Base-by-base conservation (phyloP, 495 filamentous ascomycete species). In the Penicillium egyptiacum region DNA sequence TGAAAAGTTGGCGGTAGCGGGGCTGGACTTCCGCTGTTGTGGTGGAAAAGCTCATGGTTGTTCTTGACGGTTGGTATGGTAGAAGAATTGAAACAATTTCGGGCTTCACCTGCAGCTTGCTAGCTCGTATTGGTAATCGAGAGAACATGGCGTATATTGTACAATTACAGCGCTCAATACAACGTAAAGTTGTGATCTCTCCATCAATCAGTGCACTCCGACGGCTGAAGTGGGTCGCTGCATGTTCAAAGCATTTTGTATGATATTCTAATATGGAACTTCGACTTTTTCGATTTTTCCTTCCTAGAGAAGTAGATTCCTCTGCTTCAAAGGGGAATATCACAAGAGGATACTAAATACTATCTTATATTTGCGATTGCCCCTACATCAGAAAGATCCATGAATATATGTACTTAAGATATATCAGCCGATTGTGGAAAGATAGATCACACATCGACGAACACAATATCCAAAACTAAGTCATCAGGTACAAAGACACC, bases 1-100 rank as follows among this genome's bases (percentile, higher is more conserved):
- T 59, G 72, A 86, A 83, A 33, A 86, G 70, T 40, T 65, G 23
- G 31, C 53, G 37, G 62, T 65, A 73, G 63, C 59, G 62, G 63
- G 72, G 70, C 16, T 70, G 52, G 16, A 72, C 49, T 52, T 59
- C 50, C 31, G 66, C 19, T 37, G 60, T 52, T 52, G 50, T 31
- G 41, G 55, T 35, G 23, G 61, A 53, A 4, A 59, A 50, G 49
- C 59, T 60, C 61, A 62, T 64, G 43, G 58, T 43, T 53, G 58
- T 43, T 53, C 35, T 53, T 31, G 53, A 45, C 42, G 28, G 45
- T 42, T 22, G 26, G 25, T 26, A 33, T 23, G 35, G 26, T 14
- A 37, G 25, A 22, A 48, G 44, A 19, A 49, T 26, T 28, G 37
- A 22, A 46, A 57, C 1, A 26, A n/a, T 33, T 19, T 46, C 37